A percentile compares a stretch with the other conserved stretches of the same genome.
Evolutionary conservation across 305 asterid genomes (phyloP).

Genomic region (Fraxinus nigra): DNA sequence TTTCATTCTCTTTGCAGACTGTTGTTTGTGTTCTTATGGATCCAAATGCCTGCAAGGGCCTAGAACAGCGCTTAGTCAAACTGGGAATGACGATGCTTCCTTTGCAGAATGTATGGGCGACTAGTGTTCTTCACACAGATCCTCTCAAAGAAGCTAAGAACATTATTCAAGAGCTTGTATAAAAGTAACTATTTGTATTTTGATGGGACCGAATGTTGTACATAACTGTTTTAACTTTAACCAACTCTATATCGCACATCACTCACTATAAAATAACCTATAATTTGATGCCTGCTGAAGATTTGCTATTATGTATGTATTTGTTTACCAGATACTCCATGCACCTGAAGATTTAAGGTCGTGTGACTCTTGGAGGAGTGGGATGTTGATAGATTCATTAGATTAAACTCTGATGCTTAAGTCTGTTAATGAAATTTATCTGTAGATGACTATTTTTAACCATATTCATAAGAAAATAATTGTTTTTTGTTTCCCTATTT

Average conservation of each 20-base stretch:
- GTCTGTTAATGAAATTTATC: not conserved
- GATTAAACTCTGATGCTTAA: not conserved
- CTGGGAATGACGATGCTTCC: conserved; percentile 44
- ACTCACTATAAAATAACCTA: not conserved
- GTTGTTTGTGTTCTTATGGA: conserved; percentile 56
- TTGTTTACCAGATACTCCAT: not conserved
- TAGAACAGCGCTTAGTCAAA: conserved; percentile 41
- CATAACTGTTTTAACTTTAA: not conserved
- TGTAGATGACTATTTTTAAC: not conserved
- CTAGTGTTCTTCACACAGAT: conserved; percentile 41
- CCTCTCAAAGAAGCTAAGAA: conserved; percentile 59
- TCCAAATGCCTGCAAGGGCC: conserved; percentile 23
- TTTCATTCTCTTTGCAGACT: conserved; percentile 39
- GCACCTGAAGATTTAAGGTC: not conserved
- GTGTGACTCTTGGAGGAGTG: not conserved
- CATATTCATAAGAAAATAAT: not conserved
- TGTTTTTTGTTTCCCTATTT: not conserved
- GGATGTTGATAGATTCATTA: not conserved
- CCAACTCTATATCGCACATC: not conserved
- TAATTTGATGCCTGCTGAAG: not conserved
- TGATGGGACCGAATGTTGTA: not conserved
- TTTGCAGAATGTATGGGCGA: conserved; percentile 57
- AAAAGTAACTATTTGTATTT: not conserved
- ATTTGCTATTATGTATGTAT: not conserved
- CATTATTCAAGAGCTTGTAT: conserved; percentile 37